Conservation (phyloP, 2,329 filamentous ascomycete species). For the Pyrenophora tritici-repentis region DNA sequence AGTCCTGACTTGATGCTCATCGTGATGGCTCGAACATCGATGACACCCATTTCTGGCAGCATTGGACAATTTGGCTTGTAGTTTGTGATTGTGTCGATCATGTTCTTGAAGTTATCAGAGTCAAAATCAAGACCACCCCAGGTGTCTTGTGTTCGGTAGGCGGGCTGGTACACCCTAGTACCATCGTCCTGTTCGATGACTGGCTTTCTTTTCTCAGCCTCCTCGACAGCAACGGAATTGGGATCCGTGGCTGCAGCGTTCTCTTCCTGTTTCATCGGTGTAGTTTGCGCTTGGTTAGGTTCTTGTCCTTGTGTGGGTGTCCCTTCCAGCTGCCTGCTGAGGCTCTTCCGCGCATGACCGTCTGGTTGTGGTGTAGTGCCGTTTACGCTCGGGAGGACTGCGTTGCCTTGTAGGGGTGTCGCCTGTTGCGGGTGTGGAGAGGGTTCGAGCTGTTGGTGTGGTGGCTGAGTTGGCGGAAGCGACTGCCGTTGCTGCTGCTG, state of each 20-base stretch:
- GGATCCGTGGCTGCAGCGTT: constrained; percentile 24
- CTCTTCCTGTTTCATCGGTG: constrained; percentile 38
- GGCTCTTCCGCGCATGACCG: constrained; percentile 41
- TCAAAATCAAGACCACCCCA: constrained; percentile 50
- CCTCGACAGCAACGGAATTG: constrained; percentile 17
- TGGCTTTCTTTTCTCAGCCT: constrained; percentile 29
- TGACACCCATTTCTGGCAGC: constrained; percentile 78
- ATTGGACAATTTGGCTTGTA: constrained; percentile 76
- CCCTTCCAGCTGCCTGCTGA: constrained; percentile 45
- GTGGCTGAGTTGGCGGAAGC: constrained; percentile 48
- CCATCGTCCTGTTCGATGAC: constrained; percentile 37
- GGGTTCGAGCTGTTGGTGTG: constrained; percentile 25
- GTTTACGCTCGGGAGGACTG: constrained; percentile 53
- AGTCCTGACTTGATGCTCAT: constrained; percentile 90
- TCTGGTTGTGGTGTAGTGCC: constrained; percentile 54
- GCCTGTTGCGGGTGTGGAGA: constrained; percentile 35
- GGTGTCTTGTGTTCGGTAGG: constrained; percentile 31
- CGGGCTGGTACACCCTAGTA: constrained; percentile 37
- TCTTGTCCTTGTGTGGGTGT: constrained; percentile 41
- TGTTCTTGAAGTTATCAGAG: constrained; percentile 68
- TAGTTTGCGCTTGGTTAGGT: constrained; percentile 31
- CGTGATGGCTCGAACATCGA: constrained; percentile 88
- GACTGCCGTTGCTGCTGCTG: constrained; percentile 37
- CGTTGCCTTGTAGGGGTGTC: constrained; percentile 54
- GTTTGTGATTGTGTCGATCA: constrained; percentile 68